These are phyloP conservation scores for Rugonectria rugulosa DNA, from an alignment of 2,329 filamentous ascomycete species.

Conservation along the genomic window DNA sequence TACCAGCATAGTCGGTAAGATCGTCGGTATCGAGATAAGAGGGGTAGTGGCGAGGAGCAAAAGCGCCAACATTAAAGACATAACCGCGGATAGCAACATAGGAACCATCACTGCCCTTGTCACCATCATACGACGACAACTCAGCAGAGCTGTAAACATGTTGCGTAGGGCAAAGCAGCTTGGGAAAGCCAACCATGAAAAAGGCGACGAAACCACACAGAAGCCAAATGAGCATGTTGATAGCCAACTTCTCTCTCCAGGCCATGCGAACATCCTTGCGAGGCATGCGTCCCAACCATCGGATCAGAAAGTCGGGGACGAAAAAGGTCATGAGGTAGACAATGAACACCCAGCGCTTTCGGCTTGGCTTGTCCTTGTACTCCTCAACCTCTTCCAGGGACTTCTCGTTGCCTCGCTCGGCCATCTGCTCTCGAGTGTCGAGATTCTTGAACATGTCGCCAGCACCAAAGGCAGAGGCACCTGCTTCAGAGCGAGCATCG, in stretches of 20 bases:
- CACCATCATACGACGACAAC: conserved; percentile 76
- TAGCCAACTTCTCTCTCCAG: conserved; percentile 97
- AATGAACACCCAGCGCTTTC: conserved; percentile 89
- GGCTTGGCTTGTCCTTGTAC: conserved; percentile 75
- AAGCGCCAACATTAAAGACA: conserved; percentile 83
- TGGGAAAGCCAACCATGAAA: conserved; percentile 88
- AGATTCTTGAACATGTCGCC: conserved; percentile 99
- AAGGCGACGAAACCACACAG: conserved; percentile 80
- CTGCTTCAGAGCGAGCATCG: conserved; percentile 90
- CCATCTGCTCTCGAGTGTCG: conserved; percentile 92
- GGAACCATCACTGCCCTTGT: conserved; percentile 64
- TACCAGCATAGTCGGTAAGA: conserved; percentile 82
- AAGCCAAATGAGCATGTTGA: conserved; percentile 97
- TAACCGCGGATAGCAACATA: conserved; percentile 87
- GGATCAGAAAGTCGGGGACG: conserved; percentile 84
- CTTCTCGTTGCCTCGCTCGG: conserved; percentile 92
- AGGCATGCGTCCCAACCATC: conserved; percentile 80
- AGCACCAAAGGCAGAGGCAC: conserved; percentile 86
- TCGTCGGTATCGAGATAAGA: conserved; percentile 61
- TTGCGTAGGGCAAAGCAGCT: conserved; percentile 89
- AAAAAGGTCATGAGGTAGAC: conserved; percentile 88
- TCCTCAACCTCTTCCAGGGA: conserved; percentile 91
- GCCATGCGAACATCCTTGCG: conserved; percentile 92
- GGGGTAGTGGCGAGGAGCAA: conserved; percentile 77
- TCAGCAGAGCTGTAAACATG: conserved; percentile 84